Evolutionary conservation across 2,329 filamentous ascomycete genomes (phyloP), one percentile per base, ranked within the genome.

Genomic region (Nakataea oryzae): DNA sequence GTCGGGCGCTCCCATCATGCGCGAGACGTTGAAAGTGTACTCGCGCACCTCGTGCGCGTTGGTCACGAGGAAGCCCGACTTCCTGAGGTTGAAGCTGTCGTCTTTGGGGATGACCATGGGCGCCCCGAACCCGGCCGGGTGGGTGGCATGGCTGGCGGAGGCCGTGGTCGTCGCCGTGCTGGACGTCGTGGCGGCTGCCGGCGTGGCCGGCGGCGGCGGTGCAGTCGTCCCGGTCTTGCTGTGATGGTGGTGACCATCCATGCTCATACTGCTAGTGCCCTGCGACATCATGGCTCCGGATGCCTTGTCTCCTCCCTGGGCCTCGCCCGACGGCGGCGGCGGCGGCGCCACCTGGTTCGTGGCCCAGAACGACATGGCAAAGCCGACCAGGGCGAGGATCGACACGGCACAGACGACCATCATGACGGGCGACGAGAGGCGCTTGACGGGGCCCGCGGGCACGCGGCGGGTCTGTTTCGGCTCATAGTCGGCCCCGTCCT

Each of bases 11-110:
- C 70, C 73, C 26, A 68, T 65, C 17, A 65, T 70, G 55, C 71
- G 69, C 17, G 70, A 66, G 54, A 75, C 68, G 65, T 74, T 69
- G 65, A 75, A 73, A 11, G 66, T 64, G 60, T 69, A 75, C 30
- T 74, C 69, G 29, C 73, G 69, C 5, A 69, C 21, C 54, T 57
- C 24, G 24, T 62, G 2, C 59, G 34, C 3, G 9, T 50, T 50
- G 3, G 63, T 60, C 8, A 65, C 58, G 11, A 30, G 32, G 58
- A 75, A 74, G 14, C 55, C 55, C 9, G 60, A 57, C 54, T 57
- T 57, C 32, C 14, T 50, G 30, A 50, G 41, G 21, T 50, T 50
- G 21, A 61, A 61, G 24, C 17, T 17, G 30, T 57, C 54, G 32
- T 13, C 21, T 24, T n/a, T 8, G 30, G 60, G 60, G 29, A 61